Conservation (phyloP, 495 filamentous ascomycete genomes). For the Neurospora sp. region DNA sequence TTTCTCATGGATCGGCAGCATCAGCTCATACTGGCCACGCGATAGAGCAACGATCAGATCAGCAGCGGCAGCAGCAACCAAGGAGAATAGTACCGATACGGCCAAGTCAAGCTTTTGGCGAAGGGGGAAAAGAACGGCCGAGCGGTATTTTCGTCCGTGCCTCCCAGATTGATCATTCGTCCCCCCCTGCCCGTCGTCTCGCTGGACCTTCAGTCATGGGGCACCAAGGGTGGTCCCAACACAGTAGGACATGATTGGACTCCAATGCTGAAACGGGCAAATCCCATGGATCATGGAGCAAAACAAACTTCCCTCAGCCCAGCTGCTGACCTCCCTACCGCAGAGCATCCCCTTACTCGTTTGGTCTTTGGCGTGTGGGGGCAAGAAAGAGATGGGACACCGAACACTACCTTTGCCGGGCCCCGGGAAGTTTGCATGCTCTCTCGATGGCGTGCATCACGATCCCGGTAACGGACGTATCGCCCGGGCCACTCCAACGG, state of each 20-base stretch:
- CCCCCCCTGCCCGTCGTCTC: not conserved
- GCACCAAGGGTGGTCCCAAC: not conserved
- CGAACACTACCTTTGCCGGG: not conserved
- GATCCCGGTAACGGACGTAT: conserved; percentile 13
- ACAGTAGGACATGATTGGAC: not conserved
- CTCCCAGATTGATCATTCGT: not conserved
- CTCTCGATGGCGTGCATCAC: conserved; percentile 4
- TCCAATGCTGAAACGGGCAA: not conserved
- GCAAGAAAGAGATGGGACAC: not conserved
- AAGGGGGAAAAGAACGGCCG: not conserved
- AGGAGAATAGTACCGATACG: not conserved
- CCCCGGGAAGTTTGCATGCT: conserved; percentile 3
- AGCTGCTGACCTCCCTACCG: not conserved
- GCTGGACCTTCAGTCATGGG: not conserved
- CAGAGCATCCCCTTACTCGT: not conserved
- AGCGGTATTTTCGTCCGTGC: not conserved
- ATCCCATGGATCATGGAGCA: not conserved
- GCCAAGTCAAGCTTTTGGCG: not conserved
- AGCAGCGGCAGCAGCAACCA: not conserved
- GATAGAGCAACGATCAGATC: conserved; percentile 10
- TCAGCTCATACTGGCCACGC: conserved; percentile 20
- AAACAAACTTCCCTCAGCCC: not conserved
- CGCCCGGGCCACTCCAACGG: conserved; percentile 3
- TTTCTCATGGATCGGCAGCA: conserved; percentile 8
- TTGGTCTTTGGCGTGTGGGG: not conserved